Conservation (phyloP, 495 filamentous ascomycete species). For the Penicillium manginii region DNA sequence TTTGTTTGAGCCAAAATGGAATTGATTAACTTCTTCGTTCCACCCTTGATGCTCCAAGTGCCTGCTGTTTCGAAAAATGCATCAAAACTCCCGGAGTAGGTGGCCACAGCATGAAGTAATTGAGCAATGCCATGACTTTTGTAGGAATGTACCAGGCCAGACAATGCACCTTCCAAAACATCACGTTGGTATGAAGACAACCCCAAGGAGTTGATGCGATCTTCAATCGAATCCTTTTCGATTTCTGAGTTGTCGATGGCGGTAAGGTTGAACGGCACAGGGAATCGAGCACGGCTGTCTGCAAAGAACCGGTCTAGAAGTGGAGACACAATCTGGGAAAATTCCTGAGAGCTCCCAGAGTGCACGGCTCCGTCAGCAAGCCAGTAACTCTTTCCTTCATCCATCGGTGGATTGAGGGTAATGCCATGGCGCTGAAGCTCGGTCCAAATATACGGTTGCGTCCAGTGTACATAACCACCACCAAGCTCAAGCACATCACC, state of each 20-base stretch:
- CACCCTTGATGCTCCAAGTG: not conserved
- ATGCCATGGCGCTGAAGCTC: conserved; percentile 5
- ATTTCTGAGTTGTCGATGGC: not conserved
- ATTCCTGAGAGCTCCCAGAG: too few species aligned
- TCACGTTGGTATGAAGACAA: not conserved
- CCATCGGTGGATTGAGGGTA: too few species aligned
- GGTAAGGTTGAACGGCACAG: not conserved
- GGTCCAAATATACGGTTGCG: conserved; percentile 1
- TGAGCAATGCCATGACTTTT: not conserved
- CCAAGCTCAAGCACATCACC: conserved; percentile 1
- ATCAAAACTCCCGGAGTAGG: not conserved
- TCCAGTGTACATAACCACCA: conserved; percentile 6
- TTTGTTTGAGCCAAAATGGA: not conserved
- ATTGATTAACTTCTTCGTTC: not conserved
- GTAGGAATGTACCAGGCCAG: not conserved
- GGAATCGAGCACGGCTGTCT: not conserved
- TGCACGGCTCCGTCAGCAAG: too few species aligned
- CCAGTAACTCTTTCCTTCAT: too few species aligned
- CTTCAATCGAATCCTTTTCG: not conserved
- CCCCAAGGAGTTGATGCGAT: not conserved
- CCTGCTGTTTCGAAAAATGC: not conserved
- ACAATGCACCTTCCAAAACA: not conserved
- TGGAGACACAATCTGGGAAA: too few species aligned
- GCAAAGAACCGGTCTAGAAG: not conserved
- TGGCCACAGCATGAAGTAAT: not conserved